phyloP scores from a whole-genome alignment of 23 red algal genomes.

The Chondrus crispus region DNA sequence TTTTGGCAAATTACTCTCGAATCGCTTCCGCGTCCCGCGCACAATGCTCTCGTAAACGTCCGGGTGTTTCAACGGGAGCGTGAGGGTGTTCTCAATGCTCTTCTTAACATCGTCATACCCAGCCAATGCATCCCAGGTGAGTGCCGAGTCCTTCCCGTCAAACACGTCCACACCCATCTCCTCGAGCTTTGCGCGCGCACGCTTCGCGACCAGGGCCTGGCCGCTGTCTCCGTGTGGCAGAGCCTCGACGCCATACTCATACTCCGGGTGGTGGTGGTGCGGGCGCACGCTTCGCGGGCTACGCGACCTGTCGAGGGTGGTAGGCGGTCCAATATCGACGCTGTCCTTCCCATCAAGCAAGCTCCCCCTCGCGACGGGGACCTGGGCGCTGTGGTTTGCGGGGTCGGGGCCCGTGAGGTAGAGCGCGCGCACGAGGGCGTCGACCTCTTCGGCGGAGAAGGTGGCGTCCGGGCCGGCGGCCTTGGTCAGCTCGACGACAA shows the following conservation, averaged over 20 bases:
- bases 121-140: slow-evolving; percentile 83
- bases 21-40: slow-evolving; percentile 61
- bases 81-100: slow-evolving; percentile 72
- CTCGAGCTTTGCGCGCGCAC: slow-evolving; percentile 44
- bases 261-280: neutral
- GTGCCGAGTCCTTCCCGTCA: neutral
- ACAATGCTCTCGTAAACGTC: slow-evolving; percentile 94
- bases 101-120: slow-evolving; percentile 92
- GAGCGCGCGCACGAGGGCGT: slow-evolving; percentile 23
- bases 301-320: neutral
- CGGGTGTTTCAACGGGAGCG: slow-evolving; percentile 67
- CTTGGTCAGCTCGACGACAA: slow-evolving; percentile 19
- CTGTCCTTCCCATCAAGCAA: slow-evolving; percentile 44
- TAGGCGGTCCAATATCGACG: slow-evolving; percentile 32
- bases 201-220: neutral
- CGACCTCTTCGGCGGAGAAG: slow-evolving; percentile 46
- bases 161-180: slow-evolving; percentile 63
- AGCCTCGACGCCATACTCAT: neutral
- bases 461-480: slow-evolving; percentile 13
- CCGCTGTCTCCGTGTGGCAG: neutral
- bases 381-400: neutral
- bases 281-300: neutral
- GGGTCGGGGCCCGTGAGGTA: too few relatives aligned
- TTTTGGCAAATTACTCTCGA: slow-evolving; percentile 72
- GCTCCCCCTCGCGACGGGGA: neutral